Base-by-base conservation (phyloP, 1,139 yeast genomes). In the Geotrichum phurueaensis region DNA sequence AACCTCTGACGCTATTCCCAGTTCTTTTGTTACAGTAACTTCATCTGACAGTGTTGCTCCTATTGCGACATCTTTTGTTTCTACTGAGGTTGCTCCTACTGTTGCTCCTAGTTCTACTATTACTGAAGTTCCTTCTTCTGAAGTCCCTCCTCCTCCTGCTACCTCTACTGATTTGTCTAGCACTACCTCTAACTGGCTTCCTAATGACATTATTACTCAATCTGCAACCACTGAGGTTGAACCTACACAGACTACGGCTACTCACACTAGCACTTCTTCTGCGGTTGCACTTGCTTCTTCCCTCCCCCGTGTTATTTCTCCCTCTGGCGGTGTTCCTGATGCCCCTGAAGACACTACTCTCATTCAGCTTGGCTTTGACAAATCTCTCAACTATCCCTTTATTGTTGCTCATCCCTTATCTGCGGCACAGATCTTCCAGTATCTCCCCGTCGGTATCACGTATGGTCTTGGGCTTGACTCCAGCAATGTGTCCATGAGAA, bases 371-470 rank as follows among this genome's bases (percentile, higher is more conserved):
- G 80, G 79, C 0, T 77, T 77, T 67, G 69, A 70, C 60, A 72
- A 74, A 61, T 68, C 75, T 2, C 67, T 77, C 57, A 76, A 77
- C 67, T 77, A 77, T 63, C 75, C 73, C 48, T 76, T 76, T 65
- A 75, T 77, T 49, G 78, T 73, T 9, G 65, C 67, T 47, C 70
- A 76, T 64, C 76, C 79, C n/a, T 65, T 76, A 29, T 70, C 79
- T 5, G 79, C 76, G 12, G 79, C 80, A 15, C 80, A 77, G 67
- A 74, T 77, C 59, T 76, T 77, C 66, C 70, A 74, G 54, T 76
- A 75, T 66, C 67, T 77, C 57, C 79, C 80, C 7, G 64, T 65
- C 51, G 80, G 79, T 33, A 60, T 77, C 20, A 70, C 76, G 2
- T 67, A 70, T 55, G 79, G 78, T n/a, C 65, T 76, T 49, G 67